These are phyloP conservation scores for Fusarium sp. DNA, from an alignment of 2,329 filamentous ascomycete genomes.

Conservation along the genomic window DNA sequence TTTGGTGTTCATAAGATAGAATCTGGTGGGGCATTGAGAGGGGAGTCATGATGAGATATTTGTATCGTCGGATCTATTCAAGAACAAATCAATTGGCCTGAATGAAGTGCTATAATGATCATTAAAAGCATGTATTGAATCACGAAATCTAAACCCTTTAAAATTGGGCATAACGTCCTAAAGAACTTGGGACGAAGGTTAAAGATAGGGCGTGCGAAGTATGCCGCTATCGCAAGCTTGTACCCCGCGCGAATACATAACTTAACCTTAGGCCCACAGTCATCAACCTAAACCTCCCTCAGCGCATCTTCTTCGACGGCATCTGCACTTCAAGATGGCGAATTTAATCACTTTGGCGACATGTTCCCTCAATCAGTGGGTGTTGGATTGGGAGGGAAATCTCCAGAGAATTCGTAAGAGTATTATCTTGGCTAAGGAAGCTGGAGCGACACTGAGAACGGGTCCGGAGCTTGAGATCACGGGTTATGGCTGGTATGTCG, in stretches of 20 bases:
- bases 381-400: conserved; percentile 63
- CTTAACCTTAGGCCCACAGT: conserved; percentile 5
- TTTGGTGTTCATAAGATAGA: background rate
- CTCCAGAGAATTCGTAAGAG: conserved; percentile 71
- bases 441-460: conserved; percentile 70
- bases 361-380: conserved; percentile 52
- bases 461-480: conserved; percentile 64
- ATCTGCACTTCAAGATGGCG: conserved; percentile 27
- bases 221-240: conserved; percentile 28
- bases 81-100: background rate
- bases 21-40: conserved; percentile 7
- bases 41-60: conserved; percentile 2
- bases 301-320: background rate
- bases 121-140: background rate
- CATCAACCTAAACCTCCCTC: background rate
- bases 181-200: background rate
- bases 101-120: background rate
- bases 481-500: conserved; percentile 43
- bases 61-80: background rate
- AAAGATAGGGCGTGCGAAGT: background rate
- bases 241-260: conserved; percentile 30
- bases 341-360: conserved; percentile 46
- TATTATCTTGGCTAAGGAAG: conserved; percentile 68
- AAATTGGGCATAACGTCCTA: background rate
- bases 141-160: background rate